Percentiles rank a stretch among this genome's conserved stretches.
Evolutionary conservation across 208 protist species (phyloP).

Genomic region (Tritrichomonas musculus): DNA sequence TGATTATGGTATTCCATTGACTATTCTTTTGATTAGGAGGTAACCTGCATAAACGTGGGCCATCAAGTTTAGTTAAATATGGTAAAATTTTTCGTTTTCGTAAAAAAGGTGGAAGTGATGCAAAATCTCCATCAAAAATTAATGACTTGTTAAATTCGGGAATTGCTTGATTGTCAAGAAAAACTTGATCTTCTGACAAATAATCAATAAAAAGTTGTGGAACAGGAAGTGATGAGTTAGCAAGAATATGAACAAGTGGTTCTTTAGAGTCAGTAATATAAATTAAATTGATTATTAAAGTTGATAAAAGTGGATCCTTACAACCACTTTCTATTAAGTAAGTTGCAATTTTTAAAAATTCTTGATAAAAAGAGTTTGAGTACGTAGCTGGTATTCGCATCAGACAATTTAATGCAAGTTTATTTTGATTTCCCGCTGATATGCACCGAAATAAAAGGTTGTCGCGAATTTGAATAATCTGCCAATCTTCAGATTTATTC

Average conservation of each 20-base stretch:
- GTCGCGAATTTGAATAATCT: neutral
- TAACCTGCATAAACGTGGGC: neutral
- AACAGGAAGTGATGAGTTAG: neutral
- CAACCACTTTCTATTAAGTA: neutral
- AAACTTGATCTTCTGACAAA: neutral
- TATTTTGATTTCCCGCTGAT: neutral
- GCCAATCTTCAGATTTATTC: neutral
- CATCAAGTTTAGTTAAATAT: neutral
- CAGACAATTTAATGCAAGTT: neutral
- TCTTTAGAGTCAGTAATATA: neutral
- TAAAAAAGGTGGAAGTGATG: neutral
- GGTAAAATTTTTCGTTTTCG: neutral
- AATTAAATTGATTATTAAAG: neutral
- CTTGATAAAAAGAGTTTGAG: neutral
- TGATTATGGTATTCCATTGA: neutral
- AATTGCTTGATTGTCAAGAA: too few relatives aligned
- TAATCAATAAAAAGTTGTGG: neutral
- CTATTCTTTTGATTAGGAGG: neutral
- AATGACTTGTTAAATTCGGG: neutral
- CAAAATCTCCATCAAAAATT: neutral
- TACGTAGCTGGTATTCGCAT: neutral
- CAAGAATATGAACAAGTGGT: neutral
- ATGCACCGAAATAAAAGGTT: neutral
- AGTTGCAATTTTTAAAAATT: neutral
- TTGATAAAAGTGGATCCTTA: neutral